phyloP scores from a whole-genome alignment of 768 basidiomycete species.

The Inosperma sp. region DNA sequence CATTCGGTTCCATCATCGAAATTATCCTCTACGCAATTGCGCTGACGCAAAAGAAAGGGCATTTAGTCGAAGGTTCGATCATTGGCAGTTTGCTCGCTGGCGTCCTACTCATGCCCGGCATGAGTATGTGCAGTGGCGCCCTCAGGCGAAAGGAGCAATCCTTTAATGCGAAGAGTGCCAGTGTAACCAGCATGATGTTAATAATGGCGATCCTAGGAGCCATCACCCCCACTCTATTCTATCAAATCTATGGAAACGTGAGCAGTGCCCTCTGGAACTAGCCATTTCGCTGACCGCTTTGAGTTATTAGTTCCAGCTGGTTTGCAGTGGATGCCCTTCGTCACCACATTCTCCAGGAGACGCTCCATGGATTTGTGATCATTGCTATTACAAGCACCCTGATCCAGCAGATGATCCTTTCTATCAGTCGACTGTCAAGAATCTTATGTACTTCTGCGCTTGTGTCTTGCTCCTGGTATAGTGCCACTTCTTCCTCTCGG shows the following conservation, averaged over 20 bases:
- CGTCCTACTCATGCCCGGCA: slow-evolving; percentile 94
- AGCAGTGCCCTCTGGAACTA: slow-evolving; percentile 28
- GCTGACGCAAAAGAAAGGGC: slow-evolving; percentile 84
- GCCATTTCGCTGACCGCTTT: slow-evolving; percentile 16
- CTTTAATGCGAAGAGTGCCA: slow-evolving; percentile 99
- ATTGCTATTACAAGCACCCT: slow-evolving; percentile 93
- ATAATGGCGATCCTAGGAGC: slow-evolving; percentile 99
- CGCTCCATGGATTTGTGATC: slow-evolving; percentile 79
- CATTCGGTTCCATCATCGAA: slow-evolving; percentile 98
- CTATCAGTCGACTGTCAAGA: slow-evolving; percentile 93
- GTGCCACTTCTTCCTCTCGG: slow-evolving; percentile 15
- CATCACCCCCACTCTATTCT: slow-evolving; percentile 92
- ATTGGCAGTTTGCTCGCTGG: slow-evolving; percentile 94
- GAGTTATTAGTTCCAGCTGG: slow-evolving; percentile 70
- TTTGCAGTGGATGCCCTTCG: slow-evolving; percentile 76
- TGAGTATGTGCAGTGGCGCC: slow-evolving; percentile 92
- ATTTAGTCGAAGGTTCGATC: slow-evolving; percentile 94
- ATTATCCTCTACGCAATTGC: slow-evolving; percentile 91
- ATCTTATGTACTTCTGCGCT: slow-evolving; percentile 95
- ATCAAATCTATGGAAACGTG: slow-evolving; percentile 96
- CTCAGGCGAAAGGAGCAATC: slow-evolving; percentile 89
- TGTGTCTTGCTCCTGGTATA: slow-evolving; percentile 83
- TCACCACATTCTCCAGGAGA: slow-evolving; percentile 33
- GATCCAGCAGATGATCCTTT: slow-evolving; percentile 92
- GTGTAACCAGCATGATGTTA: slow-evolving; percentile 98